These are phyloP conservation scores for Tetrapyrgos nigripes DNA, from an alignment of 1,284 basidiomycete species.

Conservation along the genomic window DNA sequence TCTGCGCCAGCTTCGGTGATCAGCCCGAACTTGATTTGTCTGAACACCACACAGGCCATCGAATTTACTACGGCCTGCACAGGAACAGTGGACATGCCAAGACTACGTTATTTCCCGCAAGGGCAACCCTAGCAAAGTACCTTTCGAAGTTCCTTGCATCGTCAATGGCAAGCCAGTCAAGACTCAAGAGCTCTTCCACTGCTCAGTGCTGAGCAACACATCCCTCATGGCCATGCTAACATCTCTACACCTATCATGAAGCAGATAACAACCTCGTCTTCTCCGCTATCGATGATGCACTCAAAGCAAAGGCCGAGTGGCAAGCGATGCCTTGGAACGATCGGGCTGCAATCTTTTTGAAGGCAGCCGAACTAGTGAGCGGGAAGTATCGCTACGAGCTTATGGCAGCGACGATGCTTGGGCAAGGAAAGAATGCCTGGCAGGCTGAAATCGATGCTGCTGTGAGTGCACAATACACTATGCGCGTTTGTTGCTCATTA, in stretches of 20 bases:
- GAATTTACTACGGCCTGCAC: no score
- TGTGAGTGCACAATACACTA: conserved; percentile 49
- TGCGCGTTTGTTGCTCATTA: neutral
- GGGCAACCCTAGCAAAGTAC: no score
- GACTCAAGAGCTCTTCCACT: conserved; percentile 85
- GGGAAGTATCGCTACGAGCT: conserved; percentile 96
- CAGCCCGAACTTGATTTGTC: no score
- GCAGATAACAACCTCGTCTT: conserved; percentile 81
- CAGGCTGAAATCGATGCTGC: conserved; percentile 99
- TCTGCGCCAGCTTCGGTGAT: no score
- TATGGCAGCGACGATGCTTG: conserved; percentile 96
- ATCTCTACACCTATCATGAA: conserved; percentile 90
- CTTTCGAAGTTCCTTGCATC: conserved; percentile 92
- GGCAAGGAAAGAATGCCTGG: conserved; percentile 99
- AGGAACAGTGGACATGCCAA: no score
- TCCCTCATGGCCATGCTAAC: conserved; percentile 85
- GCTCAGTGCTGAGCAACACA: conserved; percentile 82
- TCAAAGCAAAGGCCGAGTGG: conserved; percentile 89
- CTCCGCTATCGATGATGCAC: conserved; percentile 87
- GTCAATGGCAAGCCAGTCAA: conserved; percentile 91
- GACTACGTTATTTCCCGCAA: no score
- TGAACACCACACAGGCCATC: no score
- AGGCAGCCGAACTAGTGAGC: conserved; percentile 93
- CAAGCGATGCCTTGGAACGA: conserved; percentile 96
- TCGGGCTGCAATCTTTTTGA: conserved; percentile 96